Evolutionary conservation across 352 stramenopile genomes (phyloP), one percentile per base, ranked within the genome.

Genomic region (Pythium aquatile): DNA sequence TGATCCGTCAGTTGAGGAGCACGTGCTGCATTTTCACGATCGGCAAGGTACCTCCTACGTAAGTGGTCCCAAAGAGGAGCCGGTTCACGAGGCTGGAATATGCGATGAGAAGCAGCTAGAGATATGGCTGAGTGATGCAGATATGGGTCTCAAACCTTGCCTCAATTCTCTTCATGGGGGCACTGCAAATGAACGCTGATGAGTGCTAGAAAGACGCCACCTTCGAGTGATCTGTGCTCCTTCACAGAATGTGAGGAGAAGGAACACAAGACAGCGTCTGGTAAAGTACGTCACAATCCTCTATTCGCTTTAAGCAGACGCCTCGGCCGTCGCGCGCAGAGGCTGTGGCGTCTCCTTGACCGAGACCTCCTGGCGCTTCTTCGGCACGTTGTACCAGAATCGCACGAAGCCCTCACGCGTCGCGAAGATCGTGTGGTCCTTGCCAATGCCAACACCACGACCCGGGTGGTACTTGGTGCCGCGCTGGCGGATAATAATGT

Each of bases 401-500:
- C 93, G 77, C 47, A 98, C 94, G 49, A 85, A 92, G 49, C 93
- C 94, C 30, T 93, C 81, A 44, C 76, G 76, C 48, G 85, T 88
- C 40, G 93, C 90, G 72, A 94, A 98, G 65, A 98, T 91, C 46
- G 94, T 98, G 78, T 98, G 89, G 79, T 98, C 94, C 78, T 92
- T 96, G 70, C 94, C 94, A 33, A 98, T 81, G 30, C 95, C 95
- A 35, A 99, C 97, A 56, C 97, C 97, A 10, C 94, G 90, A 52
- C 96, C 97, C 33, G 87, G 73, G 73, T 98, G 88, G 79, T 97
- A 99, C 72, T 97, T 98, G 66, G 90, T 98, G 46, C 97, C 97
- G 53, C 97, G 87, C 81, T 99, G 97, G 55, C 97, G 84, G 46
- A 99, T 96, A 64, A 99, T 98, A 73, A 99, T 99, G 68, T 98